Evolutionary conservation across 2,329 filamentous ascomycete species (phyloP).

Genomic region (Pseudogymnoascus sp.): DNA sequence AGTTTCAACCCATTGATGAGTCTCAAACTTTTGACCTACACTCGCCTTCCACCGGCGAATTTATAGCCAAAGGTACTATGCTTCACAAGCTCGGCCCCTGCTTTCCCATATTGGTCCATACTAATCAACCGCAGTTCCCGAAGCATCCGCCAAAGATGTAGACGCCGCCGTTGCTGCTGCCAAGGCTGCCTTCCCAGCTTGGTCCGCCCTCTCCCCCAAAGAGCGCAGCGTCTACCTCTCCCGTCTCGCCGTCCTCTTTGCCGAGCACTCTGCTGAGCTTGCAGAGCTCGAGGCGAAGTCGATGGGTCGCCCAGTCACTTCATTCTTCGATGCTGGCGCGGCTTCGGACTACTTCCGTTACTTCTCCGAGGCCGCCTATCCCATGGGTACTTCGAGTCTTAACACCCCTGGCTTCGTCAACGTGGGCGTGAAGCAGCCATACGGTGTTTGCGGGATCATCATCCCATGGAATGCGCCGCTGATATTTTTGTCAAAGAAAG

Average conservation of each 20-base stretch:
- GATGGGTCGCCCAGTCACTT: slow-evolving; percentile 19
- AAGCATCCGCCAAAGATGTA: slow-evolving; percentile 35
- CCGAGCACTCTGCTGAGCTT: slow-evolving; percentile 34
- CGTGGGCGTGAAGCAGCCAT: slow-evolving; percentile 21
- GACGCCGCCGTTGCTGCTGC: slow-evolving; percentile 40
- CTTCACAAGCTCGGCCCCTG: no score
- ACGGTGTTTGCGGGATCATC: slow-evolving; percentile 40
- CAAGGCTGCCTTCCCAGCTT: slow-evolving; percentile 37
- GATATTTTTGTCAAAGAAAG: slow-evolving; percentile 42
- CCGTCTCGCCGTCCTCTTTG: slow-evolving; percentile 11
- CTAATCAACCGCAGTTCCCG: slow-evolving; percentile 25
- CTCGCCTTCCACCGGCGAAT: neutral
- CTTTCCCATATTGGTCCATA: neutral
- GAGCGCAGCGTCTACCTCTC: slow-evolving; percentile 38
- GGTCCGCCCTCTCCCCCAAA: slow-evolving; percentile 36
- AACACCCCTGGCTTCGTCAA: neutral
- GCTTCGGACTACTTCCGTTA: neutral
- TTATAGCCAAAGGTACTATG: neutral
- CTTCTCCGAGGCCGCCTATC: neutral
- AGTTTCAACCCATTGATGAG: slow-evolving; percentile 1
- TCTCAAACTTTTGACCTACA: neutral
- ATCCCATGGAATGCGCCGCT: slow-evolving; percentile 52
- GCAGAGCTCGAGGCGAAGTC: slow-evolving; percentile 46
- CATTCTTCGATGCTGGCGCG: slow-evolving; percentile 11
- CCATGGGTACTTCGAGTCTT: neutral